Evolutionary conservation across 1,284 basidiomycete genomes (phyloP), one percentile per base, ranked within the genome.

Genomic region (Leccinum griseonigrum): DNA sequence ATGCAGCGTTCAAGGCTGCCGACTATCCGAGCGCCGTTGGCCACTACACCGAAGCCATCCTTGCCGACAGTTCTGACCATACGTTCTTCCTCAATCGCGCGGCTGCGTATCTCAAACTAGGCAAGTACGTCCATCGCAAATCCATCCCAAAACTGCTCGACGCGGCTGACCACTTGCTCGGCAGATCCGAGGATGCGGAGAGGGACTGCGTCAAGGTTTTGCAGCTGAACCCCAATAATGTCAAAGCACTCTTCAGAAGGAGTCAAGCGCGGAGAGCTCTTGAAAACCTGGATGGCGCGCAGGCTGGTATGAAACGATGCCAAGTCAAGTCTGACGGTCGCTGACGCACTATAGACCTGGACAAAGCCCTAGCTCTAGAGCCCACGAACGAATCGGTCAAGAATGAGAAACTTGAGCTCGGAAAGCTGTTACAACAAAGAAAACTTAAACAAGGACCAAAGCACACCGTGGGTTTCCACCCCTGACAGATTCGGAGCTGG

Each of bases 61-160:
- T 90, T 31, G 83, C 85, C 2, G 85, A 94, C 72, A 72, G 78
- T 9, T 78, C 73, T 0, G 88, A 92, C 66, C 76, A 81, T 29
- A 91, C 89, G 0, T 88, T 85, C 66, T 84, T 86, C 38, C 78
- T 94, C 56, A 94, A 94, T 71, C 85, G 92, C 48, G 89, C 90
- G 10, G 89, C 90, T 32, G 90, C 91, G 28, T 92, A 93, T 77
- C 80, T 94, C 64, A 92, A 90, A 80, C 82, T 94, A 79, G 85
- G 85, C 83, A 93, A 92, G 91, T 92, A 80, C 78, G 90, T 77
- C 69, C 64, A 48, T 60, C 43, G 8, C 38, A 58, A 46, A 59
- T 50, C 56, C 58, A 36, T 54, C 63, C 50, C 53, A 11, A 34
- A 57, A 32, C 55, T 29, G 50, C 31, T 32, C 61, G 58, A 29